Evolutionary conservation across 768 basidiomycete genomes (phyloP).

Genomic region (Mycena sanguinolenta): DNA sequence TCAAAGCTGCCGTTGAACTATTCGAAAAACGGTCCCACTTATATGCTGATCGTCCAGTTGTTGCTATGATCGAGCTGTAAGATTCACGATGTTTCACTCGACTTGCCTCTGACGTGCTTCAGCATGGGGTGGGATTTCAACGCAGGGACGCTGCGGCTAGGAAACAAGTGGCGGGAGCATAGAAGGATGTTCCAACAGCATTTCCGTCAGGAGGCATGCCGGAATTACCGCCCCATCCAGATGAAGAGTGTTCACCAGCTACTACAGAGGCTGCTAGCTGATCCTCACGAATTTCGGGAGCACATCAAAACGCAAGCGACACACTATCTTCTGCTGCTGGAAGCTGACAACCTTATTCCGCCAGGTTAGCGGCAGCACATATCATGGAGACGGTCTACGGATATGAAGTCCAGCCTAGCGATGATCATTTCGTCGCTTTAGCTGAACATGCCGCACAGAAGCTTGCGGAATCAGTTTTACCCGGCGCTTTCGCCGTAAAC

Average conservation of each 20-base stretch:
- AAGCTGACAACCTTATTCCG: background rate
- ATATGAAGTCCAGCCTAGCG: constrained; percentile 40
- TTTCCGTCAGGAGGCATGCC: constrained; percentile 40
- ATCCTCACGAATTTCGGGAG: constrained; percentile 34
- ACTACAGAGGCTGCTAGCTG: constrained; percentile 30
- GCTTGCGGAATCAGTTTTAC: constrained; percentile 31
- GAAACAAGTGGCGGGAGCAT: constrained; percentile 46
- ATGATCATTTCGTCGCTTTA: constrained; percentile 42
- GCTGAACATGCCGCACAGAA: constrained; percentile 39
- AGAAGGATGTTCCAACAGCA: constrained; percentile 46
- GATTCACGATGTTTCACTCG: background rate
- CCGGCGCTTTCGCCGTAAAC: constrained; percentile 44
- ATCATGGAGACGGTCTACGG: constrained; percentile 40
- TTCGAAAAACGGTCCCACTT: constrained; percentile 41
- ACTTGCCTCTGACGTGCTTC: constrained; percentile 5
- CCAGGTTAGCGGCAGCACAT: constrained; percentile 4
- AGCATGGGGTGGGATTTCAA: constrained; percentile 50
- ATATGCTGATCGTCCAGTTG: constrained; percentile 39
- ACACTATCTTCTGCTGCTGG: too few relatives aligned
- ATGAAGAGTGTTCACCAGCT: constrained; percentile 41
- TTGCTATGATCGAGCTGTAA: constrained; percentile 36
- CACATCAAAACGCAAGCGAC: constrained; percentile 15
- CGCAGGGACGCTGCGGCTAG: constrained; percentile 44
- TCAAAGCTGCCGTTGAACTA: constrained; percentile 41
- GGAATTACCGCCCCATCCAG: constrained; percentile 41